Conservation (phyloP, 140 eudicot genomes). For the Anethum foeniculum region DNA sequence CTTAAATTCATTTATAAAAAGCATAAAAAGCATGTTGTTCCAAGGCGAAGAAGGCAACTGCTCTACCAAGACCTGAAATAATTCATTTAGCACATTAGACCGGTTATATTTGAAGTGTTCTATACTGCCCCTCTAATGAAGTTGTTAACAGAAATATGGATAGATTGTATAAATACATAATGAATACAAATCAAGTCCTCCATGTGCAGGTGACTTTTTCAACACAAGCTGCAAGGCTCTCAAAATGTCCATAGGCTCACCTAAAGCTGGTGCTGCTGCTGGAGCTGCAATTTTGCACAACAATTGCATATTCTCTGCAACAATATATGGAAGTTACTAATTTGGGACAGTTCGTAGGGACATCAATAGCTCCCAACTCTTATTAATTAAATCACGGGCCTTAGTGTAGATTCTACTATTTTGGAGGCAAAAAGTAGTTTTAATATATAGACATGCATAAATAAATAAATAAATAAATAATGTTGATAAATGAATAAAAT, state of each 20-base stretch:
- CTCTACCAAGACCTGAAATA: slow-evolving; percentile 76
- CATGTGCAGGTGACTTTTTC: slow-evolving; percentile 8
- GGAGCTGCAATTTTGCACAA: slow-evolving; percentile 1
- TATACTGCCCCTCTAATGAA: not conserved
- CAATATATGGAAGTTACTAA: not conserved
- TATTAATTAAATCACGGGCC: not conserved
- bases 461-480: no score
- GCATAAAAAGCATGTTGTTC: slow-evolving; percentile 87
- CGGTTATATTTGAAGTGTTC: not conserved
- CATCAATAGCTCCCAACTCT: not conserved
- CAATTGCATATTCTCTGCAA: slow-evolving; percentile 1
- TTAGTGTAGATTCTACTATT: not conserved
- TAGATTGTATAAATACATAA: not conserved
- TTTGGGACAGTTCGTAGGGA: not conserved
- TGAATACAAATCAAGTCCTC: not conserved
- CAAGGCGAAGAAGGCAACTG: slow-evolving; percentile 77
- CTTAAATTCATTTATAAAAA: not conserved
- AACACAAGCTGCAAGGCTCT: slow-evolving; percentile 11
- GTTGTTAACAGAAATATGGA: not conserved
- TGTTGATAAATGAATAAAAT: no score
- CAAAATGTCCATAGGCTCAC: slow-evolving; percentile 9
- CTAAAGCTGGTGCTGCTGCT: slow-evolving; percentile 6
- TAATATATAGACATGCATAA: not conserved
- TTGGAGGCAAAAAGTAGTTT: not conserved
- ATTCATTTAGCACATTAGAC: slow-evolving; percentile 10